These are phyloP conservation scores for Sergeia podlipaevii DNA, from an alignment of 208 protist genomes.

Conservation along the genomic window DNA sequence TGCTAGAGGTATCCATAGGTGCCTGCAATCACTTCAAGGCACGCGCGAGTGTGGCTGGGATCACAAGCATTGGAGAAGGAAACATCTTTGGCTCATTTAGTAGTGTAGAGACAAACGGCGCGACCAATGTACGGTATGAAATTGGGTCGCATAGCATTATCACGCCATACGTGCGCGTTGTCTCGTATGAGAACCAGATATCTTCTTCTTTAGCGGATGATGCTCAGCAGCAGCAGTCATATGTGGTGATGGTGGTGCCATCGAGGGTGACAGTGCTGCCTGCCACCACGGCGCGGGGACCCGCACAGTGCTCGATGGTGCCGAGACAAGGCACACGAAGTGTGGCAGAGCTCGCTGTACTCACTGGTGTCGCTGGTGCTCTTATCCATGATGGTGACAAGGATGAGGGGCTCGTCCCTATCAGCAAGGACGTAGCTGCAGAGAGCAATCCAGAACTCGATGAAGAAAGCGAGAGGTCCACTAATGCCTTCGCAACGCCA, in stretches of 20 bases:
- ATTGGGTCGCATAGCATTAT: too few relatives aligned
- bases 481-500: neutral
- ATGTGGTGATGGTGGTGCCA: too few relatives aligned
- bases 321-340: constrained; percentile 24
- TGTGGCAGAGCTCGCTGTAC: constrained; percentile 22
- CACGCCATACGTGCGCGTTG: too few relatives aligned
- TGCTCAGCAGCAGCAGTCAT: too few relatives aligned
- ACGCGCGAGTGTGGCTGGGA: constrained; percentile 15
- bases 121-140: too few relatives aligned
- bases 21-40: constrained; percentile 48
- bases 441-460: neutral
- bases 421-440: neutral
- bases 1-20: constrained; percentile 1
- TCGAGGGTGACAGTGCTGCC: too few relatives aligned
- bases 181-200: too few relatives aligned
- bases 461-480: neutral
- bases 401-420: neutral
- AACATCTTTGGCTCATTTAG: constrained; percentile 32
- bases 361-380: neutral
- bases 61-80: constrained; percentile 16
- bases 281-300: too few relatives aligned
- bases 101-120: constrained; percentile 4
- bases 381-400: too few relatives aligned
- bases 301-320: too few relatives aligned
- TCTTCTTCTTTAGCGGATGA: too few relatives aligned